Percentiles rank a stretch among this genome's conserved stretches.
Conservation (phyloP, 2,329 filamentous ascomycete species). For the Nothophaeocryptopus gaeumannii region DNA sequence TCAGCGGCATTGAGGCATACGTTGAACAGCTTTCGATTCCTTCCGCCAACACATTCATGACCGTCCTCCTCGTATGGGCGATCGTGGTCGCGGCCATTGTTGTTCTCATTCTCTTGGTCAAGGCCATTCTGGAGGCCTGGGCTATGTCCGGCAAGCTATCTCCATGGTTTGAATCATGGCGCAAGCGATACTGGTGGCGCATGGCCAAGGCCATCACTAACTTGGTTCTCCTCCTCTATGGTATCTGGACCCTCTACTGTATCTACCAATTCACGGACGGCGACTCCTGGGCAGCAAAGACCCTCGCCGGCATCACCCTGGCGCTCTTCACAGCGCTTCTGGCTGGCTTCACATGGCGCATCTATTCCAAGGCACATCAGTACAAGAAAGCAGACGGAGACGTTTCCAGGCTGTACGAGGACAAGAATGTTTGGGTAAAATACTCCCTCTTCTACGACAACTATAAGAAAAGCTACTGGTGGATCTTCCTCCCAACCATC, state of each 20-base stretch:
- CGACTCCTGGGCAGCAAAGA: constrained; percentile 90
- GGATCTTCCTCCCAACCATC: constrained; percentile 88
- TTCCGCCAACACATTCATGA: constrained; percentile 93
- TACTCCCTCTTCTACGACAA: constrained; percentile 97
- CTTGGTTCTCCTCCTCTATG: constrained; percentile 86
- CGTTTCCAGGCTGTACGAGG: constrained; percentile 70
- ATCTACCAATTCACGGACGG: constrained; percentile 92
- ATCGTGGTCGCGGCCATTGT: constrained; percentile 81
- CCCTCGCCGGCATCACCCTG: constrained; percentile 77
- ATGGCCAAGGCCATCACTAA: constrained; percentile 86
- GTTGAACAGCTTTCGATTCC: constrained; percentile 83
- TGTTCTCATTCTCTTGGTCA: constrained; percentile 82
- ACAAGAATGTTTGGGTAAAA: constrained; percentile 88
- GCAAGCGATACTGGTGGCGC: constrained; percentile 93
- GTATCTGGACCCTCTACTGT: constrained; percentile 93
- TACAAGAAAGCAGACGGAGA: constrained; percentile 76
- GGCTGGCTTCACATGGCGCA: constrained; percentile 79
- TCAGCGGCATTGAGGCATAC: constrained; percentile 76
- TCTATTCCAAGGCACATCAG: constrained; percentile 70
- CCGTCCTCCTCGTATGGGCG: constrained; percentile 80
- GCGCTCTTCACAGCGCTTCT: constrained; percentile 76
- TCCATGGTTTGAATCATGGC: constrained; percentile 74
- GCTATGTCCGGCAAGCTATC: constrained; percentile 86
- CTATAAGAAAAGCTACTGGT: constrained; percentile 95
- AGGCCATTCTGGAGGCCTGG: constrained; percentile 88